Base-by-base conservation (phyloP, 1,284 basidiomycete genomes). In the Porodaedalea pini region DNA sequence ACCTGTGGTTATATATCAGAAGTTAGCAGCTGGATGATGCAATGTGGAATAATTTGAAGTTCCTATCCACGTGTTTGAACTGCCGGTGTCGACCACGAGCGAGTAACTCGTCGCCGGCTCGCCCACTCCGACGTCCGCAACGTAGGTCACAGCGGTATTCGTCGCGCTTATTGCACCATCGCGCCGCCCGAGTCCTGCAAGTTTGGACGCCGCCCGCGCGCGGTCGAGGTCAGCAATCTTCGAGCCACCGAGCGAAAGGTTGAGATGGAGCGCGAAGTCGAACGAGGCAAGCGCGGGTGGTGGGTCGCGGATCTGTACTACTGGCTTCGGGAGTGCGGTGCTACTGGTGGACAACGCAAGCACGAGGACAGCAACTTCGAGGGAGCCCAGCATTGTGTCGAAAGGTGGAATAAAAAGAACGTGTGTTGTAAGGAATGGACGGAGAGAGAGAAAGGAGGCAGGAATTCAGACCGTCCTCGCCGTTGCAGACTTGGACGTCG, bases 31-130 rank as follows among this genome's bases (percentile, higher is more conserved):
- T 15, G 11, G n/a, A 2, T 8, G n/a, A n/a, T 11, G 7, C 4
- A 31, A 29, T 0, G 4, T 47, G 31, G 25, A n/a, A 29, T 7
- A 2, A 19, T 19, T n/a, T 47, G 23, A 32, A 6, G 27, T 47
- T 47, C 45, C 67, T 27, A 69, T 56, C 66, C 67, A 68, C 25
- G 66, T 68, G 43, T 67, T 68, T 43, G 63, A 48, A 8, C 57
- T 56, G 7, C 55, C 58, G 11, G 61, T 59, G 32, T 58, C 60
- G 7, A 61, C 52, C 13, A 60, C 49, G 17, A 62, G 54, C 7
- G 51, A 40, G 40, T 60, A 63, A 7, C 11, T 48, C 19, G 61
- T 62, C 27, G 62, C 53, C 1, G 61, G 61, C 15, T 44, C 51
- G n/a, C 62, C 62, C 19, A 64, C 53, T 17, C 59, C 61, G 2